Evolutionary conservation across 495 filamentous ascomycete genomes (phyloP), one percentile per base, ranked within the genome.

Genomic region (Sporormia fimetaria): DNA sequence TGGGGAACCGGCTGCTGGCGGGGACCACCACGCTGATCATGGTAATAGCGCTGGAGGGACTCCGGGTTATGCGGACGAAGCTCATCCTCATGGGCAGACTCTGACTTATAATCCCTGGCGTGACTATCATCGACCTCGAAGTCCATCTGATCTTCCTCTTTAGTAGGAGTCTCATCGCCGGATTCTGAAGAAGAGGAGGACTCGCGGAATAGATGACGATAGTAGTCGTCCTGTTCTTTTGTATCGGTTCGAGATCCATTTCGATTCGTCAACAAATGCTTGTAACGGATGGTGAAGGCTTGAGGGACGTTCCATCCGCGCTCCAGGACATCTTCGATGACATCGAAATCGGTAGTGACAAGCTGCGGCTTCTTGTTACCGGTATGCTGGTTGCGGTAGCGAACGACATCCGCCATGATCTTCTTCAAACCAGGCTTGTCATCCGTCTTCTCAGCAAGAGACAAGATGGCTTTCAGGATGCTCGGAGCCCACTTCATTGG

Each of bases 311-410:
- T 27, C 45, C 45, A 49, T 2, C 32, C 39, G 3, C 18, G 26
- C 3, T 30, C 38, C 2, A 49, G 8, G 5, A 49, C 21, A 33
- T 49, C 45, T 14, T 49, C 45, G 18, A 49, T 49, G 32, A 49
- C 34, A 27, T 49, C 45, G 21, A 49, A 49, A 22, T 49, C 45
- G 1, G 45, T 49, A 3, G 45, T 49, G 3, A 49, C 45, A 21
- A 49, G 32, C 33, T 49, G 35, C 7, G 45, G 45, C 26, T 49
- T 49, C 21, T 21, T n/a, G 24, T 49, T 49, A 16, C 45, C 45
- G 1, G 45, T 49, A 22, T 49, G 22, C 32, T 43, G 31, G 26
- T 32, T 49, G 12, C 45, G 38, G 17, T 49, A 49, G 6, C 16
- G 9, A 2, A 49, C 39, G 12, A 42, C 34, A 4, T 49, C 38